Evolutionary conservation across 1,284 basidiomycete species (phyloP).

Genomic region (Omphalotus olearius): DNA sequence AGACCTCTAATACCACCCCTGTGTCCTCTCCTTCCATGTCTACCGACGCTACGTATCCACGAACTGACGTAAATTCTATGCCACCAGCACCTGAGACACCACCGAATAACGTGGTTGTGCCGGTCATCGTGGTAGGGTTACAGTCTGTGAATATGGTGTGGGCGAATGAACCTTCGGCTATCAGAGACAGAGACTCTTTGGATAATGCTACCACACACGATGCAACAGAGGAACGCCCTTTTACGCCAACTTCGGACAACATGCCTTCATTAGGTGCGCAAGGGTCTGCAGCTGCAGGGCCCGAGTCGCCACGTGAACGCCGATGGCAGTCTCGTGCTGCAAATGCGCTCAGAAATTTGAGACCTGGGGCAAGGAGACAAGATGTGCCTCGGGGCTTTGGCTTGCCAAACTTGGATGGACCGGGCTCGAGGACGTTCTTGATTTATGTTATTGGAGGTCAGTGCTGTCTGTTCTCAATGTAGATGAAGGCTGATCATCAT

Average conservation of each 20-base stretch:
- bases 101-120: conserved; percentile 52
- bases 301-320: conserved; percentile 19
- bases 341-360: conserved; percentile 44
- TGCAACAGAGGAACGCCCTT: too few relatives aligned
- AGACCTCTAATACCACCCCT: neutral
- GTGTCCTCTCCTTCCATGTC: neutral
- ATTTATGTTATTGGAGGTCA: conserved; percentile 78
- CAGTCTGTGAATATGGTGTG: conserved; percentile 60
- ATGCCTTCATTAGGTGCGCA: neutral
- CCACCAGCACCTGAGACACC: conserved; percentile 10
- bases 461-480: conserved; percentile 17
- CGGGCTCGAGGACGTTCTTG: conserved; percentile 68
- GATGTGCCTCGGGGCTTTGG: conserved; percentile 15
- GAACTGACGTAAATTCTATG: conserved; percentile 6
- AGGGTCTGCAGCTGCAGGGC: neutral
- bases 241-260: too few relatives aligned
- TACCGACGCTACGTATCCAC: too few relatives aligned
- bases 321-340: conserved; percentile 50
- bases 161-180: neutral
- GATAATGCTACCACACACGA: neutral
- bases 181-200: neutral
- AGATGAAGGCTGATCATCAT: neutral
- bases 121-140: conserved; percentile 77
- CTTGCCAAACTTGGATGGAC: conserved; percentile 24
- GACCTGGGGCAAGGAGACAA: neutral